Evolutionary conservation across 108 stramenopile species (phyloP).

Genomic region (Mediolabrus comicus): DNA sequence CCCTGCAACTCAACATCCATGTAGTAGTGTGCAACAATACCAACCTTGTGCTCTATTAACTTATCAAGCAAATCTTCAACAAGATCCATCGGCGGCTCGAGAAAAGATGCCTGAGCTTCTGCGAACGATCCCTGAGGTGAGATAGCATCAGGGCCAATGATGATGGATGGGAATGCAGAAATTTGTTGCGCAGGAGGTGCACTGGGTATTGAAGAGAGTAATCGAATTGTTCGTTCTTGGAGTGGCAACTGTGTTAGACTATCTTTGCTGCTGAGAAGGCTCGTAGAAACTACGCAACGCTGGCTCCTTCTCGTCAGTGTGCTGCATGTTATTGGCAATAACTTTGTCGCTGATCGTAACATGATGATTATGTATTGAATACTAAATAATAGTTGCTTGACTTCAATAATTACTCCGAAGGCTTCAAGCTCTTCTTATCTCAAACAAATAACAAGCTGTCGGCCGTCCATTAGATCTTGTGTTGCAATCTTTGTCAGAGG

Average conservation of each 20-base stretch:
- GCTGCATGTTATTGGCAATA: neutral
- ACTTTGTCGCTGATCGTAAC: neutral
- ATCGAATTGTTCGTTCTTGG: neutral
- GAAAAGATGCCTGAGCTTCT: slow-evolving; percentile 81
- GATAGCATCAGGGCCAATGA: slow-evolving; percentile 58
- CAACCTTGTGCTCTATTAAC: slow-evolving; percentile 70
- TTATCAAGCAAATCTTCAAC: slow-evolving; percentile 58
- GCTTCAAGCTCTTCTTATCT: neutral
- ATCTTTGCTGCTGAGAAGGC: neutral
- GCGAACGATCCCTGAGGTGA: slow-evolving; percentile 85
- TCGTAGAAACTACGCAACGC: neutral
- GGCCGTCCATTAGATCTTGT: too few species aligned
- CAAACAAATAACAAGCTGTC: too few species aligned
- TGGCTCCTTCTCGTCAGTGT: neutral
- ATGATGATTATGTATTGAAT: neutral
- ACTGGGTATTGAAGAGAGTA: neutral
- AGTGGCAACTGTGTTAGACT: neutral
- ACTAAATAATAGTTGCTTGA: too few species aligned
- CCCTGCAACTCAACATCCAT: slow-evolving; percentile 98
- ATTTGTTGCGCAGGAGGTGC: slow-evolving; percentile 36
- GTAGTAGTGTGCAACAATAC: slow-evolving; percentile 95
- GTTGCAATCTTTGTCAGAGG: too few species aligned
- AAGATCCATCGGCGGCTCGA: slow-evolving; percentile 69
- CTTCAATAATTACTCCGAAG: too few species aligned
- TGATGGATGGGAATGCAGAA: slow-evolving; percentile 66